A percentile compares a stretch with the other conserved stretches of the same genome.
Evolutionary conservation across 2,329 filamentous ascomycete species (phyloP).

Genomic region (Grosmannia huntii): DNA sequence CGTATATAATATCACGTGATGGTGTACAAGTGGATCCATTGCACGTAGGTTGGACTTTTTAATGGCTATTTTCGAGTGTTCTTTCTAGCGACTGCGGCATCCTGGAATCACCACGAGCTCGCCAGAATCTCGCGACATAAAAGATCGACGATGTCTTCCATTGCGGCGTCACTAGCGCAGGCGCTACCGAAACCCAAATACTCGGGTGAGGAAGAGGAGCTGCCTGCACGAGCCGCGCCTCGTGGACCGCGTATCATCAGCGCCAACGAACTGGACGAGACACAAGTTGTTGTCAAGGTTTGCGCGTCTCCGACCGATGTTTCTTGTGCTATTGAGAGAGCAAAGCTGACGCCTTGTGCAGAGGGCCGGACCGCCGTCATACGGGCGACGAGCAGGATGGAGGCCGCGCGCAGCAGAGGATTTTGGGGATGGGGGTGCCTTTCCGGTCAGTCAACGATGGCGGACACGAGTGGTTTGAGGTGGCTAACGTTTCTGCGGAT

Average conservation of each 20-base stretch:
- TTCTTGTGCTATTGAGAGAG: neutral
- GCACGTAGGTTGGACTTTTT: neutral
- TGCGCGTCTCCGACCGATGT: conserved; percentile 13
- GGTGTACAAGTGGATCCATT: neutral
- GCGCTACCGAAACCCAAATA: conserved; percentile 85
- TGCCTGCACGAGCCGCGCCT: conserved; percentile 56
- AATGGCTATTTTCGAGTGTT: neutral
- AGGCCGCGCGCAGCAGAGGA: conserved; percentile 79
- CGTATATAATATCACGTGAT: neutral
- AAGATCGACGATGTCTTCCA: conserved; percentile 42
- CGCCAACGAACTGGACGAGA: conserved; percentile 67
- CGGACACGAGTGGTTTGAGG: neutral
- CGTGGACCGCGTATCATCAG: conserved; percentile 74
- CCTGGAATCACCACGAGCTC: neutral
- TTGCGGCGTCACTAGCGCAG: conserved; percentile 60
- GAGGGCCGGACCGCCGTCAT: conserved; percentile 74
- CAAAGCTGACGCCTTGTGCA: conserved; percentile 20
- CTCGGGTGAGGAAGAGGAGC: conserved; percentile 76
- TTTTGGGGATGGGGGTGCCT: conserved; percentile 91
- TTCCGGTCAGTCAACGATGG: conserved; percentile 50
- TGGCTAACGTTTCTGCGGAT: neutral
- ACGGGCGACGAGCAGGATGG: conserved; percentile 82
- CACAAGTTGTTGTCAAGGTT: conserved; percentile 70
- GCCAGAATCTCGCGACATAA: neutral
- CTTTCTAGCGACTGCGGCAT: neutral